These are phyloP conservation scores for Withania somnifera DNA, from an alignment of 305 asterid species.

Conservation along the genomic window DNA sequence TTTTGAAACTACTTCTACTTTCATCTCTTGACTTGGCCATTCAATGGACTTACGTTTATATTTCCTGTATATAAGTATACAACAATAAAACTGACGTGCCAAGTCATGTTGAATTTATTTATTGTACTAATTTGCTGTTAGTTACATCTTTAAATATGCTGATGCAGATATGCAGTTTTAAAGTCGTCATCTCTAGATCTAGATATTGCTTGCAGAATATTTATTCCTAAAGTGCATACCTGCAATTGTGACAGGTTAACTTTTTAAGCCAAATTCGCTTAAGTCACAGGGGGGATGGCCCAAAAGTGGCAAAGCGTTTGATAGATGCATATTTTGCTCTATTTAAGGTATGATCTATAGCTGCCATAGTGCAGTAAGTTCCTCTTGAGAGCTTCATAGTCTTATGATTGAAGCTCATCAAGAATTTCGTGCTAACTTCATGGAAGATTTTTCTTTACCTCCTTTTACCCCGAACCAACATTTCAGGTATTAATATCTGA, in stretches of 20 bases:
- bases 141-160: neutral
- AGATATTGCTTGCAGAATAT: neutral
- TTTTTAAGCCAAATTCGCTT: conserved; percentile 77
- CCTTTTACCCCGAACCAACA: neutral
- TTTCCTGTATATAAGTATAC: neutral
- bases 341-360: conserved; percentile 55
- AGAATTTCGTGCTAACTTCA: neutral
- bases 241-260: conserved; percentile 50
- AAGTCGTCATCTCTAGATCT: neutral
- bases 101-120: neutral
- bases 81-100: neutral
- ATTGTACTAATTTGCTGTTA: neutral
- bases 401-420: neutral
- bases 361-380: neutral
- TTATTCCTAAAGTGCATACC: neutral
- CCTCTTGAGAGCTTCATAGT: neutral
- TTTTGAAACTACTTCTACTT: neutral
- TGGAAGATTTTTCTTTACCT: neutral
- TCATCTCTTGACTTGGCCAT: neutral
- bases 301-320: conserved; percentile 81
- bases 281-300: conserved; percentile 85
- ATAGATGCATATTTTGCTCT: conserved; percentile 89
- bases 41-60: neutral
- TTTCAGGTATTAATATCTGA: conserved; percentile 76
- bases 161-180: neutral